phyloP scores from a whole-genome alignment of 2,329 filamentous ascomycete species.

The Diaporthe eres region DNA sequence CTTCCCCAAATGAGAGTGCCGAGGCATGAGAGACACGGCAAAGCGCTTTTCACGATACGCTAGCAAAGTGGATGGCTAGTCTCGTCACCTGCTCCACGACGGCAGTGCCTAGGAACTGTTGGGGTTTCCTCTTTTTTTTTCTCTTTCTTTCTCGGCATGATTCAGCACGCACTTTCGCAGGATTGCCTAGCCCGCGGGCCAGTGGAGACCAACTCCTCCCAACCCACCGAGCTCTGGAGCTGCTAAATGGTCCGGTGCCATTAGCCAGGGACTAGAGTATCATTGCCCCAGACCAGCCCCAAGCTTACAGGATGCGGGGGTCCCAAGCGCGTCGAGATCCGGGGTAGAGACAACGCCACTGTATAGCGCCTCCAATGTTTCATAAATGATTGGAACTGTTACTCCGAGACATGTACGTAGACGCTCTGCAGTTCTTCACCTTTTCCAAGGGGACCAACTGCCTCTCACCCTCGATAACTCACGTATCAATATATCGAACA shows the following conservation, averaged over 20 bases:
- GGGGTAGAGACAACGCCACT: not conserved
- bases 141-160: not conserved
- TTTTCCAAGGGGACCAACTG: no score
- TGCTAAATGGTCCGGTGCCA: not conserved
- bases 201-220: not conserved
- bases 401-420: not conserved
- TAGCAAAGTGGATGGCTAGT: no score
- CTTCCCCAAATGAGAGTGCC: constrained; percentile 15
- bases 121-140: no score
- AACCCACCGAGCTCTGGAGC: not conserved
- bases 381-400: constrained; percentile 1
- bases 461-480: not conserved
- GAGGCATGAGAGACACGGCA: not conserved
- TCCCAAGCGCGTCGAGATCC: not conserved
- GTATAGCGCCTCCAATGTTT: constrained; percentile 8
- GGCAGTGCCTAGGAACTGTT: not conserved
- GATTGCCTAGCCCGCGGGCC: not conserved
- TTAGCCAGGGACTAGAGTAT: not conserved
- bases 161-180: not conserved
- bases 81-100: not conserved
- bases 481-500: not conserved
- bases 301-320: not conserved
- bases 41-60: not conserved
- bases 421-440: not conserved
- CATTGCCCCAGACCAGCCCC: constrained; percentile 1